phyloP scores from a whole-genome alignment of 805 yeast genomes.

The Candida glaebosa region DNA sequence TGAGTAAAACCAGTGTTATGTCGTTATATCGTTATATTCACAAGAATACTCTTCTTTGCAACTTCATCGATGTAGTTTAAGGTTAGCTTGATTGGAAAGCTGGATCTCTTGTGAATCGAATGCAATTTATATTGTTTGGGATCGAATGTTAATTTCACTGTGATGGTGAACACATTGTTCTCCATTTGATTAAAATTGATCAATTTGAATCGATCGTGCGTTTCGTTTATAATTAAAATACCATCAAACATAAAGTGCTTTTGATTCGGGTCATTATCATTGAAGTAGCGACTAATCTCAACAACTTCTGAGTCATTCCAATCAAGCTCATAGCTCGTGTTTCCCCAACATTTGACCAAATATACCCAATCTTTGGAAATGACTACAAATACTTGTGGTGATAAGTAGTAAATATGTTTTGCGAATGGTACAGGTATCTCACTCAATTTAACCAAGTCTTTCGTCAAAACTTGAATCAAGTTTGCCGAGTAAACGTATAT shows the following conservation, averaged over 20 bases:
- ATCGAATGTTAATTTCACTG: conserved; percentile 4
- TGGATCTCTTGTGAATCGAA: neutral
- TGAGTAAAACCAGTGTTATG: neutral
- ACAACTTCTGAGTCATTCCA: neutral
- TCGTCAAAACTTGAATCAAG: neutral
- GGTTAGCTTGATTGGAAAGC: neutral
- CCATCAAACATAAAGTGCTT: conserved; percentile 6
- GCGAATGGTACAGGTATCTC: neutral
- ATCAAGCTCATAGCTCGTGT: neutral
- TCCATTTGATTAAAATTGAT: conserved; percentile 7
- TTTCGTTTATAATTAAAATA: conserved; percentile 8
- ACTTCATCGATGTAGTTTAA: neutral
- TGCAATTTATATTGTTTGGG: neutral
- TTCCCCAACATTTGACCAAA: neutral
- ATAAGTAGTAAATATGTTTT: neutral
- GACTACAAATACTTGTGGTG: neutral
- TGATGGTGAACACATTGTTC: conserved; percentile 2
- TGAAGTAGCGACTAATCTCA: conserved; percentile 3
- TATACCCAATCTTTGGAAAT: neutral
- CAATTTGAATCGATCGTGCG: conserved; percentile 4
- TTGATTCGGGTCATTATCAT: conserved; percentile 9
- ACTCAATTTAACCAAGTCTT: no score
- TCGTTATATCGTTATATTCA: neutral
- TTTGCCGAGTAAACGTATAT: neutral
- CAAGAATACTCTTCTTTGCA: neutral